Conservation (phyloP, 176 grass and related monocot genomes). For the Tuctoria greenei region DNA sequence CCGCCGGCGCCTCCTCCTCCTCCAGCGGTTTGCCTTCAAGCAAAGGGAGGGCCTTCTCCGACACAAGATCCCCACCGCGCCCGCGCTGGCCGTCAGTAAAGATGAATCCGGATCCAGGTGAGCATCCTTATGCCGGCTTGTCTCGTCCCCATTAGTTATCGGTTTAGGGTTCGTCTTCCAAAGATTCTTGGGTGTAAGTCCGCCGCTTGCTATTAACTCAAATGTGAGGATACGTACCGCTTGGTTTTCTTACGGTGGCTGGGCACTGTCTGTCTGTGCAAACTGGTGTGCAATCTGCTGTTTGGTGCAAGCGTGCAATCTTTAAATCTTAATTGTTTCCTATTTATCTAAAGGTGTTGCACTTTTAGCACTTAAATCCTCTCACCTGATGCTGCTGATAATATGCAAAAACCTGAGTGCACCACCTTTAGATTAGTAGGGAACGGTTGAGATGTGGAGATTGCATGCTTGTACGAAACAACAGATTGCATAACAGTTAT, state of each 20-base stretch:
- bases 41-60: not conserved
- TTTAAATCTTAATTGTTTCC: too few relatives aligned
- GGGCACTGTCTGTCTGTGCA: too few relatives aligned
- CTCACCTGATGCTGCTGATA: too few relatives aligned
- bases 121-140: not conserved
- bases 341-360: too few relatives aligned
- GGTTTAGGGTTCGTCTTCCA: not conserved
- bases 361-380: too few relatives aligned
- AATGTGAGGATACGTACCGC: not conserved
- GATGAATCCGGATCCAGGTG: slow-evolving; percentile 21
- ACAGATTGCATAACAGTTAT: too few relatives aligned
- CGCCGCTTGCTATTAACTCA: not conserved
- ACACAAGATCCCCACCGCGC: not conserved
- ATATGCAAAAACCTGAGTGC: too few relatives aligned
- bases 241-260: slow-evolving; percentile 10
- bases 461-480: too few relatives aligned
- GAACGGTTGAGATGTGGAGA: too few relatives aligned
- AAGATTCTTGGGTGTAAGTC: not conserved
- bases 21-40: not conserved
- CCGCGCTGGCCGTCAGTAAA: not conserved
- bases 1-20: not conserved
- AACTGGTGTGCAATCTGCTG: too few relatives aligned
- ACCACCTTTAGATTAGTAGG: too few relatives aligned
- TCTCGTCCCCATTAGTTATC: not conserved
- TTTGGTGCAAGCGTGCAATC: too few relatives aligned